A percentile compares a stretch with the other conserved stretches of the same genome.
phyloP scores from a whole-genome alignment of 768 basidiomycete species.

The Lyophyllum shimeji region DNA sequence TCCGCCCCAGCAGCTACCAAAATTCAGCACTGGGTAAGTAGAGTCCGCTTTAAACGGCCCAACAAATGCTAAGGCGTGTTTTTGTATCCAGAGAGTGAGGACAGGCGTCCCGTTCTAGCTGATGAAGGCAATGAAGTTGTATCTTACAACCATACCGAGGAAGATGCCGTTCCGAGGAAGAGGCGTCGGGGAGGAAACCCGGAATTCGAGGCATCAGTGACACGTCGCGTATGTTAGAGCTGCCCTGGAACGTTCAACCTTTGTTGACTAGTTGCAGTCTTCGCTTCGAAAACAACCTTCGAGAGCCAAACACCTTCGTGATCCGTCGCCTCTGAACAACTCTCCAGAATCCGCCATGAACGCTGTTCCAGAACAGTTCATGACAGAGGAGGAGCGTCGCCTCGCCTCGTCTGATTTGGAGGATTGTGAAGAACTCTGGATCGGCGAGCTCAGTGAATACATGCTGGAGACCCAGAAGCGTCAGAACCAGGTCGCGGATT shows the following conservation, averaged over 20 bases:
- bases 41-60: not conserved
- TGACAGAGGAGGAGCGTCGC: constrained; percentile 41
- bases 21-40: constrained; percentile 11
- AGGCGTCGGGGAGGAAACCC: constrained; percentile 47
- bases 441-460: constrained; percentile 66
- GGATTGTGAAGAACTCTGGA: constrained; percentile 79
- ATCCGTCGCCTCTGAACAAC: constrained; percentile 25
- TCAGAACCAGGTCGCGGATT: constrained; percentile 69
- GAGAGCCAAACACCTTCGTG: constrained; percentile 33
- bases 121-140: constrained; percentile 34
- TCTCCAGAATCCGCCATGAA: constrained; percentile 25
- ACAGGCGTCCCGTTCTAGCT: constrained; percentile 36
- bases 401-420: constrained; percentile 76
- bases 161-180: constrained; percentile 39
- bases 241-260: not conserved
- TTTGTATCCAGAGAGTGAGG: constrained; percentile 23
- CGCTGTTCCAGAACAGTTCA: constrained; percentile 26
- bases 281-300: constrained; percentile 44
- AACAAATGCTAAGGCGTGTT: not conserved
- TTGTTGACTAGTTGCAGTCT: constrained; percentile 21
- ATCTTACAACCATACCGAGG: constrained; percentile 26
- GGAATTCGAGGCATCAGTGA: constrained; percentile 46
- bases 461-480: constrained; percentile 71
- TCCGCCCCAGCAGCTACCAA: constrained; percentile 7
- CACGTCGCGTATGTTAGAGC: constrained; percentile 53